Percentiles rank a stretch among this genome's conserved stretches.
These are phyloP conservation scores for Lasiodiplodia gonubiensis DNA, from an alignment of 2,329 filamentous ascomycete species.

Conservation along the genomic window DNA sequence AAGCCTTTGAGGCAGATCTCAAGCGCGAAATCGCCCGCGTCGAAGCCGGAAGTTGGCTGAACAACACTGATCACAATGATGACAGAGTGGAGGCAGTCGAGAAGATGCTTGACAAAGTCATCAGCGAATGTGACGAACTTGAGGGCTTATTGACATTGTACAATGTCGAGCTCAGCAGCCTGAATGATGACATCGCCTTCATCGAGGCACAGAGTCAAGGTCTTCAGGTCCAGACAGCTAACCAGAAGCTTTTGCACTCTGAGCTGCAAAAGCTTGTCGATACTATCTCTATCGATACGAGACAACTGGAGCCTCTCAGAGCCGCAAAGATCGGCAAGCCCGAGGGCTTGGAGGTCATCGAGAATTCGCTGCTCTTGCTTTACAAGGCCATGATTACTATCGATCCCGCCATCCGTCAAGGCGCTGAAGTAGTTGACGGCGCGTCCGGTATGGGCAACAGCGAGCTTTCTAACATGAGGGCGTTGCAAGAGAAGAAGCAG, in stretches of 20 bases:
- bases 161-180: constrained; percentile 88
- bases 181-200: constrained; percentile 94
- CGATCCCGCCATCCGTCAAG: constrained; percentile 74
- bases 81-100: constrained; percentile 88
- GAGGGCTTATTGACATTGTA: constrained; percentile 94
- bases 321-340: constrained; percentile 74
- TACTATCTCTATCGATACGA: constrained; percentile 83
- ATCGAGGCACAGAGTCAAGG: constrained; percentile 98
- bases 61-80: constrained; percentile 82
- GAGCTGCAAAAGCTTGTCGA: constrained; percentile 89
- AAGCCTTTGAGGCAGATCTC: constrained; percentile 80
- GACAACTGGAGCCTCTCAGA: constrained; percentile 75
- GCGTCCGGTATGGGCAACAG: constrained; percentile 70
- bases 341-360: constrained; percentile 76
- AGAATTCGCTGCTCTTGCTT: constrained; percentile 76
- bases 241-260: constrained; percentile 90
- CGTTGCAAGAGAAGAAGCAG: constrained; percentile 92
- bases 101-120: constrained; percentile 83
- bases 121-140: constrained; percentile 93
- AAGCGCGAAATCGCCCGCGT: constrained; percentile 87
- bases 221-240: constrained; percentile 94
- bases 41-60: constrained; percentile 91
- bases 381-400: constrained; percentile 95
- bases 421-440: constrained; percentile 36
- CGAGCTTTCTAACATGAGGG: constrained; percentile 82